Base-by-base conservation (phyloP, 352 stramenopile genomes). In the Pythium dissotocum region DNA sequence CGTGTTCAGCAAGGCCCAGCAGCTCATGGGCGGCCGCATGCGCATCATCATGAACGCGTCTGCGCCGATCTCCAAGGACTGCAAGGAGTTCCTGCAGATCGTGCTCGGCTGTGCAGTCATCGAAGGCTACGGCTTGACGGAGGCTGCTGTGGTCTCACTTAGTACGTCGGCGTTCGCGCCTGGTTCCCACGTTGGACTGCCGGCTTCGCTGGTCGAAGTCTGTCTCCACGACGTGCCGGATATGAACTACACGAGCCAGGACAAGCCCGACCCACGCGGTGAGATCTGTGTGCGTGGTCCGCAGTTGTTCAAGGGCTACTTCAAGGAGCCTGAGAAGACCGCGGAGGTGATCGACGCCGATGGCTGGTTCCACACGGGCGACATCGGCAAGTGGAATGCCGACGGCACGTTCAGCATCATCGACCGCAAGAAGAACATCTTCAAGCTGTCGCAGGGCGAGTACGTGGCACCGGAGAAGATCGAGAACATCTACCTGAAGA, bases 81-180 rank as follows among this genome's bases (percentile, higher is more conserved):
- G 98, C 32, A 96, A 98, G 83, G 89, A 87, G 24, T 98, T 98
- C 65, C 93, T 98, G 69, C 84, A 96, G 51, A 92, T 94, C 38
- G 78, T 98, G 33, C 86, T 98, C 55, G 92, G 85, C 58, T 84
- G 88, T 32, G 80, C 83, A 1, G 88, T 98, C 2, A 75, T 97
- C 10, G 91, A 98, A 72, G 96, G 95, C 52, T 98, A 98, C 70
- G 97, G 95, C 9, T 82, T 98, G 68, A 99, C 93, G 2, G 97
- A 99, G 73, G 96, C 90, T 18, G 93, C 87, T 7, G 82, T 79
- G 21, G 80, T 87, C 6, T 93, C 92, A 1, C 68, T 98, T 14
- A 82, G 80, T 2, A 65, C 63, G 1, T 40, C 71, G 2, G 69
- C 78, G 13, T 79, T 84, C 55, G 72, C 76, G 2, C 68, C 65